Percentiles rank a stretch among this genome's conserved stretches.
phyloP scores from a whole-genome alignment of 2,329 filamentous ascomycete genomes.

The Pseudocercospora vitis region DNA sequence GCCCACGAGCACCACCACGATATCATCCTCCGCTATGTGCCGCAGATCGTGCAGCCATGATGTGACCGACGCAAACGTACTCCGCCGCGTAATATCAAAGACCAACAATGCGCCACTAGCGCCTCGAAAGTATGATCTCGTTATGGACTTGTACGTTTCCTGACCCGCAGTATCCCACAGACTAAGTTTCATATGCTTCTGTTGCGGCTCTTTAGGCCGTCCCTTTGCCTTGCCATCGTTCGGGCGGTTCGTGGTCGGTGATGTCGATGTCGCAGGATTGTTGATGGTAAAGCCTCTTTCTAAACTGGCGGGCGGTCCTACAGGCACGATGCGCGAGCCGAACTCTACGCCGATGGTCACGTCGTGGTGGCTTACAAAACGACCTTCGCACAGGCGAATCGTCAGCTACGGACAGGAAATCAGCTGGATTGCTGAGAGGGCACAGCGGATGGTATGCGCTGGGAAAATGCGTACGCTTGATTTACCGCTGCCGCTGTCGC shows the following conservation, averaged over 20 bases:
- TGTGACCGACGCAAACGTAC: conserved; percentile 84
- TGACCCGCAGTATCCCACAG: conserved; percentile 97
- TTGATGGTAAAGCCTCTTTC: conserved; percentile 51
- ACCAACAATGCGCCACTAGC: conserved; percentile 78
- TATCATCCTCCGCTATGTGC: conserved; percentile 92
- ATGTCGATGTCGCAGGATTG: conserved; percentile 42
- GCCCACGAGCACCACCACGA: conserved; percentile 89
- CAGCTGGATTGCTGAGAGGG: conserved; percentile 29
- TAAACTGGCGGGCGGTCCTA: conserved; percentile 75
- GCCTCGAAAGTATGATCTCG: conserved; percentile 88
- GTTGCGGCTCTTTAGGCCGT: conserved; percentile 42
- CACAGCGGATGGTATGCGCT: background rate
- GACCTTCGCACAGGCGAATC: conserved; percentile 92
- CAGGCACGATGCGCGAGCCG: conserved; percentile 86
- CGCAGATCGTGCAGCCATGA: conserved; percentile 93
- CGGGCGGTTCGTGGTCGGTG: conserved; percentile 19
- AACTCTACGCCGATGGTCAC: conserved; percentile 98
- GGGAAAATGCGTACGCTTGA: conserved; percentile 59
- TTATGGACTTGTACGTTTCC: conserved; percentile 96
- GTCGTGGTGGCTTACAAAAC: conserved; percentile 91
- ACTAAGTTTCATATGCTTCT: conserved; percentile 87
- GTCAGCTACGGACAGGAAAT: conserved; percentile 62
- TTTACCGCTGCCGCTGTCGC: conserved; percentile 95
- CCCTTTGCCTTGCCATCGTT: conserved; percentile 37
- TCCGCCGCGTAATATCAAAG: conserved; percentile 85